Conservation (phyloP, 2,329 filamentous ascomycete species). For the Cercospora sojina region DNA sequence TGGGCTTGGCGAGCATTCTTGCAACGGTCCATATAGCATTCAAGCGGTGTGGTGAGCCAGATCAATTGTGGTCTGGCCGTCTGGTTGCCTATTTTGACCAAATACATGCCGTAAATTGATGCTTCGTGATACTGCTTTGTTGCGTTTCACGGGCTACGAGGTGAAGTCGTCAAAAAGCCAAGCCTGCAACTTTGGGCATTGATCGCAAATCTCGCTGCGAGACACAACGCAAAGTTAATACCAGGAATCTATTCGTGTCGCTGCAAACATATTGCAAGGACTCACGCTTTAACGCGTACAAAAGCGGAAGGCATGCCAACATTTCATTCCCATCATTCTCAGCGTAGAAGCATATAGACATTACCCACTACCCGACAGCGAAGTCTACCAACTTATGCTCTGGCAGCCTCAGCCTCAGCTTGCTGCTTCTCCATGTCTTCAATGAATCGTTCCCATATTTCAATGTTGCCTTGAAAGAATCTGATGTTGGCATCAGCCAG, state of each 20-base stretch:
- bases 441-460: conserved; percentile 89
- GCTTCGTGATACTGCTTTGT: background rate
- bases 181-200: background rate
- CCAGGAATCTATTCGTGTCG: no score
- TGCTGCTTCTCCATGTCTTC: conserved; percentile 61
- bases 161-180: background rate
- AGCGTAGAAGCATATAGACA: conserved; percentile 11
- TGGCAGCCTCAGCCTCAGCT: conserved; percentile 18
- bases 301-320: background rate
- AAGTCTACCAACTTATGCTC: conserved; percentile 4
- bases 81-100: background rate
- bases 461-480: conserved; percentile 78
- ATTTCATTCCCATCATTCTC: background rate
- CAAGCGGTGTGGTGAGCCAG: background rate
- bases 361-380: background rate
- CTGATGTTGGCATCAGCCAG: conserved; percentile 81
- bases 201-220: no score
- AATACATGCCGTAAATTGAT: background rate
- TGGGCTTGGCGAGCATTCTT: background rate
- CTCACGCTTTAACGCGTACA: background rate
- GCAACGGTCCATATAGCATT: no score
- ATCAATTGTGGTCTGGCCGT: background rate
- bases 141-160: background rate
- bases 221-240: no score
- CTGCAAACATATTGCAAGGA: background rate